Conservation (phyloP, 495 filamentous ascomycete genomes). For the Glarea lozoyensis region DNA sequence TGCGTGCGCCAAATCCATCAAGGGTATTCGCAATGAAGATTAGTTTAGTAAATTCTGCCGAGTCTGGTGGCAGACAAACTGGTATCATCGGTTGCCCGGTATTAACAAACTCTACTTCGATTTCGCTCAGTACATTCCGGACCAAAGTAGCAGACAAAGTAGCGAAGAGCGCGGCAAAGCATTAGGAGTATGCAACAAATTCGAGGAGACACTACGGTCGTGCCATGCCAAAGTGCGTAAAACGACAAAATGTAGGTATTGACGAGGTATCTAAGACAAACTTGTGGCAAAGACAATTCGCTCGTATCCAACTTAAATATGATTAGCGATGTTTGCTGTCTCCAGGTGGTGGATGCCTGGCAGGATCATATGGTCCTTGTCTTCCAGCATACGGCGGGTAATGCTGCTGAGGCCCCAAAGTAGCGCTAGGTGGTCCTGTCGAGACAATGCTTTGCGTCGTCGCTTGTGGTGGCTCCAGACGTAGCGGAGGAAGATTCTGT, state of each 20-base stretch:
- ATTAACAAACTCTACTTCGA: not conserved
- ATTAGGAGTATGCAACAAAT: too few relatives aligned
- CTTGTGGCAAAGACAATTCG: too few relatives aligned
- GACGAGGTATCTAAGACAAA: too few relatives aligned
- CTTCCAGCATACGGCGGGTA: slow-evolving; percentile 14
- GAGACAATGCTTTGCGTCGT: not conserved
- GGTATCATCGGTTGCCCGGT: slow-evolving; percentile 2
- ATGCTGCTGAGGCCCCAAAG: slow-evolving; percentile 9
- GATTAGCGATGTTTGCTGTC: slow-evolving; percentile 11
- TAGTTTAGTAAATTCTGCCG: not conserved
- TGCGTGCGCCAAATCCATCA: not conserved
- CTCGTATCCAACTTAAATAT: too few relatives aligned
- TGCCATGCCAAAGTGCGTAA: too few relatives aligned
- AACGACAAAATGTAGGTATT: too few relatives aligned
- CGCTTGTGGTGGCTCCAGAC: slow-evolving; percentile 13
- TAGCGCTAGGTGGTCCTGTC: slow-evolving; percentile 4
- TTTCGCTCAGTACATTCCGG: not conserved
- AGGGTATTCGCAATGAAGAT: slow-evolving; percentile 4
- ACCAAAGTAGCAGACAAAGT: not conserved
- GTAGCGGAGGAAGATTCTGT: slow-evolving; percentile 16
- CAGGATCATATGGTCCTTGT: slow-evolving; percentile 15
- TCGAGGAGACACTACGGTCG: too few relatives aligned
- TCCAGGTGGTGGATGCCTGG: slow-evolving; percentile 18
- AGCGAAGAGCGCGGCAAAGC: too few relatives aligned
- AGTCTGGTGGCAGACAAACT: not conserved